Base-by-base conservation (phyloP, 371 early-diverging fungal genomes). In the Mucor mucedo region DNA sequence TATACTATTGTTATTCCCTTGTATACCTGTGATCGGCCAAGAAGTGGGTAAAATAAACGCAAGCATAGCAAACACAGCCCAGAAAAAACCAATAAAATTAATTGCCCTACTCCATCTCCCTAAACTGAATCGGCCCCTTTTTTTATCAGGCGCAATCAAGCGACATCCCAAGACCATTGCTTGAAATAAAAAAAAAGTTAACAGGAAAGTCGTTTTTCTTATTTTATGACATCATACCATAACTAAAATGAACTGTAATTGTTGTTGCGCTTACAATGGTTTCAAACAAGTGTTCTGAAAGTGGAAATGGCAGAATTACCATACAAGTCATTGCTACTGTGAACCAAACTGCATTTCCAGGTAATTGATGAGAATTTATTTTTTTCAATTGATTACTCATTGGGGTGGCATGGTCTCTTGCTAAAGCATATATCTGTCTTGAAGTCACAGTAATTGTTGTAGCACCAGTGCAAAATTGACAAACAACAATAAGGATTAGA, bases 251-350 rank as follows among this genome's bases (percentile, higher is more conserved):
- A 38, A 86, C 73, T n/a, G 88, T 87, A 54, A 89, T 87, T 13
- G 89, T 89, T 1, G 87, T 81, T 38, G 89, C 85, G 64, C 87
- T 87, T 21, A 87, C 74, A 53, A 91, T 82, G 28, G 89, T 89
- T 30, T 85, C 79, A 61, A 84, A 85, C 2, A 71, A 58, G 55
- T 71, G 60, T 13, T 75, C 78, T 1, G 73, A 68, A 16, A 79
- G 53, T 11, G 76, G 77, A 55, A 82, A 75, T 28, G 83, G 79
- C 10, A 74, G 59, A 8, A 82, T 48, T 39, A 84, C 73, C 13
- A 69, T 33, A 9, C 74, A 74, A 3, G 82, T 67, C 10, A 80
- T 16, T 2, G 63, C 9, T 10, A 75, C 70, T 1, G 78, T 77
- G 32, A 71, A 68, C 74, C 75, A 74, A 16, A 86, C 79, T 3